A percentile compares a stretch with the other conserved stretches of the same genome.
Conservation (phyloP, 2,329 filamentous ascomycete genomes). For the Claviceps humidiphila region DNA sequence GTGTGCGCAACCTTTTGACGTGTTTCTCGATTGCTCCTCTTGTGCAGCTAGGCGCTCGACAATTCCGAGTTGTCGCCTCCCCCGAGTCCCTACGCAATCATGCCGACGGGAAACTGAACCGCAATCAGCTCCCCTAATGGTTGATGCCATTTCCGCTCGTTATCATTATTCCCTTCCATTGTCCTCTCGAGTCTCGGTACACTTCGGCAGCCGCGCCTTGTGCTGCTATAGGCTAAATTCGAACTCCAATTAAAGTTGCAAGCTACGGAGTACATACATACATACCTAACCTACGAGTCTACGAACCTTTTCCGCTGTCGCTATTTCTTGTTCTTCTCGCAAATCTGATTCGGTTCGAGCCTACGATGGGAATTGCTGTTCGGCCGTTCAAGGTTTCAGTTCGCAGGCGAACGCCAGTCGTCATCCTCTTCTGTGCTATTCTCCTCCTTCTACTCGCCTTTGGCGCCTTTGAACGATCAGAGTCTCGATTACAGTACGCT, state of each 20-base stretch:
- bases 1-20: not conserved
- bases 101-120: not conserved
- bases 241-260: not conserved
- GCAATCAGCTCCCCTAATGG: not conserved
- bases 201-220: not conserved
- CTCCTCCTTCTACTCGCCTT: conserved; percentile 3
- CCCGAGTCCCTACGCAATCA: not conserved
- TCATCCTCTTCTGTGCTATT: not conserved
- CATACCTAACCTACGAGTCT: not conserved
- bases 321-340: not conserved
- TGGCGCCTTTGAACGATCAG: conserved; percentile 5
- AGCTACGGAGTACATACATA: no score
- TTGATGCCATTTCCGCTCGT: not conserved
- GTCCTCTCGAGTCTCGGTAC: not conserved
- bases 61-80: not conserved
- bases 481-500: conserved; percentile 5
- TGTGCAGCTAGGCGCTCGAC: not conserved
- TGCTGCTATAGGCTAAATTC: not conserved
- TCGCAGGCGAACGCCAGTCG: conserved; percentile 1
- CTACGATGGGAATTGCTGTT: conserved; percentile 5
- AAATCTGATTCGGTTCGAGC: not conserved
- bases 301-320: not conserved
- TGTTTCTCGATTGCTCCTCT: not conserved
- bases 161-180: not conserved
- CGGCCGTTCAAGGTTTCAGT: conserved; percentile 5